Percentiles rank a stretch among this genome's conserved stretches.
phyloP scores from a whole-genome alignment of 768 basidiomycete genomes.

The Russula brevipes region DNA sequence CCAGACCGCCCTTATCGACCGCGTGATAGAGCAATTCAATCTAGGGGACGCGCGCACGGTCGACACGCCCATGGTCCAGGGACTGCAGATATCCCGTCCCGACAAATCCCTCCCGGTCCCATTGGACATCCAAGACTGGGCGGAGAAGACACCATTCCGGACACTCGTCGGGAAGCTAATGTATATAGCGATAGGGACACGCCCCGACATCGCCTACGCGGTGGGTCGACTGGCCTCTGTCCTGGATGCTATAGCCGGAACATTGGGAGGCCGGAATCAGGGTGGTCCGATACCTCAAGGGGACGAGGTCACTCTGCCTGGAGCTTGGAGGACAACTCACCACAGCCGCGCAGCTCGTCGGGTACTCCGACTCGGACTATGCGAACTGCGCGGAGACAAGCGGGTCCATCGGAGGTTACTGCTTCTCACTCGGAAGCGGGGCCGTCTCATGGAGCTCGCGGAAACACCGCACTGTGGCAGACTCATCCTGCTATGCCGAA shows the following conservation, averaged over 20 bases:
- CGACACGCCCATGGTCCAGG: no score
- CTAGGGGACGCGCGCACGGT: no score
- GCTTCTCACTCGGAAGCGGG: background rate
- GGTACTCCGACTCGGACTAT: background rate
- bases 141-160: background rate
- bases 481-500: background rate
- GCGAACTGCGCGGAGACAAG: background rate
- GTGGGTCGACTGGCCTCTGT: background rate
- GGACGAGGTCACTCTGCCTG: background rate
- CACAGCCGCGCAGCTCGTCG: background rate
- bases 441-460: background rate
- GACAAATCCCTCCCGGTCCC: no score
- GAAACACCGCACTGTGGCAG: background rate
- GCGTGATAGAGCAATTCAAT: no score
- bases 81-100: no score
- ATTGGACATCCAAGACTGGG: no score
- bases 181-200: background rate
- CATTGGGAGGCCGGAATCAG: background rate
- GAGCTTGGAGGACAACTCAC: background rate
- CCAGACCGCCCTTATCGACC: no score
- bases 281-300: background rate
- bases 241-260: background rate
- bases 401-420: background rate
- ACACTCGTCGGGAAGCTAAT: background rate
- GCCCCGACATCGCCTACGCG: background rate